Evolutionary conservation across 495 filamentous ascomycete species (phyloP).

Genomic region (Geoglossum glabrum): DNA sequence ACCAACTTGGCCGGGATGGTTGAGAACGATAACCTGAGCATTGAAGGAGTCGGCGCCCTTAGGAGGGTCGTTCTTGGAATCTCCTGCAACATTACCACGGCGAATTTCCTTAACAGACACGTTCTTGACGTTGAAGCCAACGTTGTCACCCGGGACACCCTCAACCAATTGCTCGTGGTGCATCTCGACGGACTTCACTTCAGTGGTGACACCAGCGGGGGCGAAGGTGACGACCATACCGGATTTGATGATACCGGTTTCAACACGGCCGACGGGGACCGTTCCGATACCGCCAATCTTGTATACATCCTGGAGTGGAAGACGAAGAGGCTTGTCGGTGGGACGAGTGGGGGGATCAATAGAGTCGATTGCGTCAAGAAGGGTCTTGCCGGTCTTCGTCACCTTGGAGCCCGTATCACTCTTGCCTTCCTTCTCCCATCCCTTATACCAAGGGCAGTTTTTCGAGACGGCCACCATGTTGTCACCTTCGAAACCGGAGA

Average conservation of each 20-base stretch:
- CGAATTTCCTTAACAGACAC: slow-evolving; percentile 99
- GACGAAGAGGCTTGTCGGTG: slow-evolving; percentile 95
- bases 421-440: slow-evolving; percentile 99
- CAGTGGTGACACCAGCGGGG: slow-evolving; percentile 95
- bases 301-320: slow-evolving; percentile 99
- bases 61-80: slow-evolving; percentile 99
- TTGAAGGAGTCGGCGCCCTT: slow-evolving; percentile 79
- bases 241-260: slow-evolving; percentile 94
- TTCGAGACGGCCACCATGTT: slow-evolving; percentile 89
- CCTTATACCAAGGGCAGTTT: slow-evolving; percentile 99
- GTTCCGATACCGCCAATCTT: slow-evolving; percentile 99
- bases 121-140: slow-evolving; percentile 99
- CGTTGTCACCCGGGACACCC: slow-evolving; percentile 97
- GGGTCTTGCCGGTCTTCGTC: slow-evolving; percentile 75
- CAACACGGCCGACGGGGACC: slow-evolving; percentile 98
- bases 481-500: slow-evolving; percentile 99
- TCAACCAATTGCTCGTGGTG: slow-evolving; percentile 98
- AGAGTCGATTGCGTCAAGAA: slow-evolving; percentile 94
- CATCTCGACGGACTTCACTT: slow-evolving; percentile 99
- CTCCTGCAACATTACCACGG: slow-evolving; percentile 98
- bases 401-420: slow-evolving; percentile 34
- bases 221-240: slow-evolving; percentile 97
- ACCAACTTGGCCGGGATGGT: slow-evolving; percentile 99
- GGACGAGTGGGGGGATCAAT: slow-evolving; percentile 87
- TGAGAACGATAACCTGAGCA: slow-evolving; percentile 98